These are phyloP conservation scores for Casaregolazyma suthepensis DNA, from an alignment of 1,139 yeast genomes.

Conservation along the genomic window DNA sequence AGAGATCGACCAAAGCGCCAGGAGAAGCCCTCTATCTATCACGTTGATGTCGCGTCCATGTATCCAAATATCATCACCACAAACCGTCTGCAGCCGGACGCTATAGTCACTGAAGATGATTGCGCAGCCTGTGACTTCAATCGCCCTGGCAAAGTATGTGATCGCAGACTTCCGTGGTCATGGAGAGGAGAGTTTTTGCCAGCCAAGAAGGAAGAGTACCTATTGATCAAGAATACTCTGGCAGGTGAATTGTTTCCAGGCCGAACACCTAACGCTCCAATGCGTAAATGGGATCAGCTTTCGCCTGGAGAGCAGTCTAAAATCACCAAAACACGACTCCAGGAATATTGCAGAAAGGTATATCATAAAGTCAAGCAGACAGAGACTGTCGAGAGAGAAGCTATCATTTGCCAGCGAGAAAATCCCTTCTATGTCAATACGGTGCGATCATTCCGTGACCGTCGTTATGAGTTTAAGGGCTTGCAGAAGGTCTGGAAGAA, in stretches of 20 bases:
- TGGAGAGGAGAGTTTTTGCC: constrained; percentile 98
- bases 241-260: constrained; percentile 71
- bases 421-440: constrained; percentile 96
- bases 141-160: constrained; percentile 91
- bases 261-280: constrained; percentile 40
- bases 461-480: constrained; percentile 93
- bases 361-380: constrained; percentile 77
- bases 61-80: constrained; percentile 98
- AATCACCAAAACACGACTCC: constrained; percentile 68
- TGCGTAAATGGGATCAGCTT: constrained; percentile 47
- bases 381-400: constrained; percentile 81
- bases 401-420: constrained; percentile 94
- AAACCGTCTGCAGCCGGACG: constrained; percentile 94
- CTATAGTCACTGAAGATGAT: constrained; percentile 91
- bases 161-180: constrained; percentile 87
- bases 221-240: constrained; percentile 79
- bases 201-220: constrained; percentile 84
- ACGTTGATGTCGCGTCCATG: constrained; percentile 99
- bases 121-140: constrained; percentile 98
- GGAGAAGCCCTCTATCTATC: constrained; percentile 86
- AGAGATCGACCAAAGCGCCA: constrained; percentile 56
- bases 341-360: constrained; percentile 79
- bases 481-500: constrained; percentile 93
- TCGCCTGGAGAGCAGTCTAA: constrained; percentile 72
- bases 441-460: constrained; percentile 89